phyloP scores from a whole-genome alignment of 2,329 filamentous ascomycete species.

The Gyromitra esculenta region DNA sequence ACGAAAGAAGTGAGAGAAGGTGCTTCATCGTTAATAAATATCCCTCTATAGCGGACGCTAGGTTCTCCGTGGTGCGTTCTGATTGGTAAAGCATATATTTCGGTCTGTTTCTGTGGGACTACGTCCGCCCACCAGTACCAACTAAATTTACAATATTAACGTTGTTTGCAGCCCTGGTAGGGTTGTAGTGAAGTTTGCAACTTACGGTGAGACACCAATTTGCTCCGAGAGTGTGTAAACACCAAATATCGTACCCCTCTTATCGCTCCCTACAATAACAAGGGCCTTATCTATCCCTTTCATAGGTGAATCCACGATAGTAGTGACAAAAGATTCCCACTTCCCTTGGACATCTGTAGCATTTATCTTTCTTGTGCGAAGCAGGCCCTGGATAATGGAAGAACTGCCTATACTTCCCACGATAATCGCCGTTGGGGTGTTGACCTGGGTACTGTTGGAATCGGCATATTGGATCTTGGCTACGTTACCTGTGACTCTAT shows the following conservation, averaged over 20 bases:
- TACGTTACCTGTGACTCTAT: constrained; percentile 14
- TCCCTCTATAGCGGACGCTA: constrained; percentile 72
- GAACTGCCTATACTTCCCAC: constrained; percentile 72
- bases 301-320: constrained; percentile 68
- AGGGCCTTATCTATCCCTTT: constrained; percentile 69
- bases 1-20: constrained; percentile 75
- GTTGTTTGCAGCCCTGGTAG: neutral
- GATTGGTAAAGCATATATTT: constrained; percentile 67
- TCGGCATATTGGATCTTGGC: neutral
- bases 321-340: constrained; percentile 75
- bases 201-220: constrained; percentile 72
- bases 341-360: constrained; percentile 68
- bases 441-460: neutral
- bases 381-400: constrained; percentile 70
- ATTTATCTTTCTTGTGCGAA: constrained; percentile 69
- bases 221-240: constrained; percentile 77
- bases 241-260: constrained; percentile 74
- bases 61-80: constrained; percentile 70
- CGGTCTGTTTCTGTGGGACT: constrained; percentile 63
- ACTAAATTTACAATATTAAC: constrained; percentile 22
- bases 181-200: neutral
- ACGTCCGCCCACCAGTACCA: constrained; percentile 76
- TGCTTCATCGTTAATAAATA: constrained; percentile 77
- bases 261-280: constrained; percentile 75
- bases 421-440: constrained; percentile 66